These are phyloP conservation scores for Cyberlindnera saturnus DNA, from an alignment of 805 yeast species.

Conservation along the genomic window DNA sequence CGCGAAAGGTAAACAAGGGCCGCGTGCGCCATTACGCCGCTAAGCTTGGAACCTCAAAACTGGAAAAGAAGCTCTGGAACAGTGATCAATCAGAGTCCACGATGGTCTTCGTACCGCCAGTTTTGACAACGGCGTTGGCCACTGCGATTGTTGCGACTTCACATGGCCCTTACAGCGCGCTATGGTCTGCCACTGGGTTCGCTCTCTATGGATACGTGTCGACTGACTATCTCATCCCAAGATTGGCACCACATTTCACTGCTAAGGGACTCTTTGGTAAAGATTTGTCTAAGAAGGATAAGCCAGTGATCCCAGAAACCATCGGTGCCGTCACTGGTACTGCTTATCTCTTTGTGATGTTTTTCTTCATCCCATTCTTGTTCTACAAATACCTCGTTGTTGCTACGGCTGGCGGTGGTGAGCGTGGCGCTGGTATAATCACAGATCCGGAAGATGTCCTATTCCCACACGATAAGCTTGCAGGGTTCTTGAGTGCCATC, in stretches of 20 bases:
- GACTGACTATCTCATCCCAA: slow-evolving; percentile 61
- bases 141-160: slow-evolving; percentile 16
- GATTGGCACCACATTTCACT: slow-evolving; percentile 58
- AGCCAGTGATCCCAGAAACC: slow-evolving; percentile 78
- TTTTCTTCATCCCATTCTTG: slow-evolving; percentile 80
- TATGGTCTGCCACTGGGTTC: slow-evolving; percentile 55
- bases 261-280: slow-evolving; percentile 79
- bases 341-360: slow-evolving; percentile 74
- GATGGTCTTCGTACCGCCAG: neutral
- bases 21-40: too few species aligned
- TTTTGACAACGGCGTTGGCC: slow-evolving; percentile 1
- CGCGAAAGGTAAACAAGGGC: too few species aligned
- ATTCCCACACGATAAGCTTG: slow-evolving; percentile 78
- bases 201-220: slow-evolving; percentile 58
- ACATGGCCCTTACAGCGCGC: slow-evolving; percentile 18
- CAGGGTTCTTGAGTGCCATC: slow-evolving; percentile 81
- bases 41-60: too few species aligned
- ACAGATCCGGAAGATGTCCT: slow-evolving; percentile 11
- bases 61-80: too few species aligned
- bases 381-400: slow-evolving; percentile 71
- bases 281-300: slow-evolving; percentile 73
- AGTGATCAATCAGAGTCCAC: too few species aligned
- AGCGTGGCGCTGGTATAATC: slow-evolving; percentile 34
- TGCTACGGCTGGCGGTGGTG: slow-evolving; percentile 53
- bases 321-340: slow-evolving; percentile 88